Evolutionary conservation across 2,329 filamentous ascomycete species (phyloP).

Genomic region (Penicillium sp.): DNA sequence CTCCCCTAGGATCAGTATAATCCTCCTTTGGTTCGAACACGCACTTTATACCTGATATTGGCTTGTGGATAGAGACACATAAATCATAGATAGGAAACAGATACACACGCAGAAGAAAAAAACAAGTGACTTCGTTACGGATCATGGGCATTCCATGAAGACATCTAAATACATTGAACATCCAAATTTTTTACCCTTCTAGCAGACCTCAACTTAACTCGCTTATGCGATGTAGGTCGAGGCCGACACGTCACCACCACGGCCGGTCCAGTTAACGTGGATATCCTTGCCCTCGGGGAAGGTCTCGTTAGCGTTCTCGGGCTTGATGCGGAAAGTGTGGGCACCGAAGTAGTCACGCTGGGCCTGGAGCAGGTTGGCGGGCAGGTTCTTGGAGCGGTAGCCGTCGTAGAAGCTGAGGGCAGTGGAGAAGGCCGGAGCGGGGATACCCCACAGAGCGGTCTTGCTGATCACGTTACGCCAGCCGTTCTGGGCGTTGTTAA

Average conservation of each 20-base stretch:
- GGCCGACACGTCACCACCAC: conserved; percentile 92
- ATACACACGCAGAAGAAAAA: neutral
- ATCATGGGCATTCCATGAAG: conserved; percentile 18
- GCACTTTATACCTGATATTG: neutral
- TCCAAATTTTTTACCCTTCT: conserved; percentile 20
- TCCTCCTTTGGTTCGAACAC: neutral
- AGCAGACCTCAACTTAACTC: conserved; percentile 5
- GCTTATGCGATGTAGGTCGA: conserved; percentile 92
- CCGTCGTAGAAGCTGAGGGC: conserved; percentile 98
- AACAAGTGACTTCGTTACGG: conserved; percentile 20
- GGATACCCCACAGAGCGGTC: conserved; percentile 87
- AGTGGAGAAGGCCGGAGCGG: conserved; percentile 90
- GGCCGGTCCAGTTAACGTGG: conserved; percentile 99
- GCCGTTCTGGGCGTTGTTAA: conserved; percentile 86
- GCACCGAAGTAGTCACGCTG: conserved; percentile 99
- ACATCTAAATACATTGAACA: conserved; percentile 24
- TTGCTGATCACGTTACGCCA: conserved; percentile 89
- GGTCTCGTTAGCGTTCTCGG: conserved; percentile 64
- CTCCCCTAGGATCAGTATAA: neutral
- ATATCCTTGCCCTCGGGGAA: conserved; percentile 80
- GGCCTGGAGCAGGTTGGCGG: conserved; percentile 95
- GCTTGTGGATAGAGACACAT: too few relatives aligned
- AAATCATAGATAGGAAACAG: neutral
- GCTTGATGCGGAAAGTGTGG: conserved; percentile 83
- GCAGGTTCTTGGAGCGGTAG: conserved; percentile 92